Percentiles rank a stretch among this genome's conserved stretches.
These are phyloP conservation scores for Aristolochia californica DNA, from an alignment of 164 flowering plant genomes.

Conservation along the genomic window DNA sequence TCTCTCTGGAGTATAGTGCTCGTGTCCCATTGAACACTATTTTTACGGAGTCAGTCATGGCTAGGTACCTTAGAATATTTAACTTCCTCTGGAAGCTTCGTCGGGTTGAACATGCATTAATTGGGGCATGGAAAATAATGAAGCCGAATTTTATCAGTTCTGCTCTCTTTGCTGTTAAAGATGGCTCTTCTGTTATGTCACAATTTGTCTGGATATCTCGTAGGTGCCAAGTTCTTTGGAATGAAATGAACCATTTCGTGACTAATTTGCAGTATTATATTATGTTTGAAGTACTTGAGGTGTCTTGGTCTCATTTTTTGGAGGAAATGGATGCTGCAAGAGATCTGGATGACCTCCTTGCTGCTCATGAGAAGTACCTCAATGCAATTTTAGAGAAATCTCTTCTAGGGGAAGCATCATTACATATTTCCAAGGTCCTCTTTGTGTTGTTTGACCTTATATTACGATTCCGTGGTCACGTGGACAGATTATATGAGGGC, in stretches of 20 bases:
- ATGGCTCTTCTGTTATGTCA: constrained; percentile 42
- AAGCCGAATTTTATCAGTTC: constrained; percentile 92
- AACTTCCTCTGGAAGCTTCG: constrained; percentile 98
- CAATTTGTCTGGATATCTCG: constrained; percentile 62
- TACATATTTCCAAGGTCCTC: constrained; percentile 59
- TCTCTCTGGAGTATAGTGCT: constrained; percentile 92
- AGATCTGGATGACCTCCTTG: constrained; percentile 92
- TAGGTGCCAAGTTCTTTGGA: constrained; percentile 95
- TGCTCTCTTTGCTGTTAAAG: constrained; percentile 51
- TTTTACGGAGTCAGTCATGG: constrained; percentile 90
- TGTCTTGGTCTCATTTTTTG: constrained; percentile 83
- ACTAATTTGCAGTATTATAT: constrained; percentile 94
- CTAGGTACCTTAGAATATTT: constrained; percentile 73
- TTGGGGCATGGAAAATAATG: constrained; percentile 96
- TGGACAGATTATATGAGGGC: constrained; percentile 88
- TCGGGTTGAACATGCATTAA: constrained; percentile 94
- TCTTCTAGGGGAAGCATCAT: constrained; percentile 87
- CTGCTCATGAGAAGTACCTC: constrained; percentile 93
- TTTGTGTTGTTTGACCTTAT: constrained; percentile 83
- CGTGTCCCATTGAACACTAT: constrained; percentile 85
- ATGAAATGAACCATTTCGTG: constrained; percentile 97
- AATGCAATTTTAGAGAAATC: constrained; percentile 89
- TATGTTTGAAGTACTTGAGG: constrained; percentile 99
- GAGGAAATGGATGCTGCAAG: constrained; percentile 81
- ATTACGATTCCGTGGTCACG: constrained; percentile 74